Base-by-base conservation (phyloP, 371 early-diverging fungal species). In the Amoeboaphelidium protococcarum region DNA sequence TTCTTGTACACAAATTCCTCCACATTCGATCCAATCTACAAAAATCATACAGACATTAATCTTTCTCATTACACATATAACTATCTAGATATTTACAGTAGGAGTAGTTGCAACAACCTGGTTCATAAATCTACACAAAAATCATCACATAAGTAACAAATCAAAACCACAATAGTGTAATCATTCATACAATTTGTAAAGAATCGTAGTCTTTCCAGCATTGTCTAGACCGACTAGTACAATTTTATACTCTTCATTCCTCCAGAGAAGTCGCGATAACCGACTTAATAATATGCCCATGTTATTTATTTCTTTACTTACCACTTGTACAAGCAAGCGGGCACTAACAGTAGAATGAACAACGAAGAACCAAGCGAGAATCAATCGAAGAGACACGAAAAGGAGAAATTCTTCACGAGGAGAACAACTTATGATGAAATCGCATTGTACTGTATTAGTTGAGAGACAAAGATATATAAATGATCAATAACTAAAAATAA, bases 41-140 rank as follows among this genome's bases (percentile, higher is more conserved):
- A 3, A 41, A 2, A 41, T 41, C 13, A 1, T n/a, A 40, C 2
- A 20, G 4, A 41, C 22, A 26, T 23, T n/a, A n/a, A n/a, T n/a
- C n/a, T n/a, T n/a, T n/a, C n/a, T n/a, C n/a, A n/a, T n/a, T n/a
- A 22, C 6, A 27, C 31, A 23, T 54, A 58, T 56, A 52, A 75
- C 76, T 2, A 78, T 76, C 52, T 76, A 75, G 47, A 70, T 69
- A 46, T 76, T 76, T 56, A 76, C 77, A 31, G 76, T 78, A 13
- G 79, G 79, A 25, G 76, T 72, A 0, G 79, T 78, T 1, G 66
- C 66, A 1, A 77, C 74, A 1, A 74, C 67, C 51, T 78, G 74
- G 43, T 76, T 72, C 60, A 75, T 58, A 23, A 76, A 57, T 6
- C 76, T 76, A 52, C 1, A 31, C n/a, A n/a, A n/a, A n/a, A n/a